phyloP scores from a whole-genome alignment of 495 filamentous ascomycete genomes.

The Stereocaulon alpinum region DNA sequence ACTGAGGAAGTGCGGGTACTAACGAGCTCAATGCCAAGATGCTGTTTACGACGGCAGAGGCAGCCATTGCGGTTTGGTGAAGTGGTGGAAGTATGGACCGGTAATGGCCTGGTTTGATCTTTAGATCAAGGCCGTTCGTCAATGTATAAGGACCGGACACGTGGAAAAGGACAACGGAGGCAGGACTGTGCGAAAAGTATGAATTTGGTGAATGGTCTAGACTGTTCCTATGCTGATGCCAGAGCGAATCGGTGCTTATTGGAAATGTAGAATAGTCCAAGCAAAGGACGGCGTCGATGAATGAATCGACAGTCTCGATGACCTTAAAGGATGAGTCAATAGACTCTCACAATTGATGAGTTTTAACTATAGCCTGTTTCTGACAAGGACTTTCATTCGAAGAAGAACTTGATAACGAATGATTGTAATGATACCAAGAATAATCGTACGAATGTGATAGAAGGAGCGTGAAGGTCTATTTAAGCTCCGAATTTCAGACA shows the following conservation, averaged over 20 bases:
- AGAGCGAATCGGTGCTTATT: not conserved
- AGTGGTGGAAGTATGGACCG: not conserved
- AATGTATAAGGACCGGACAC: too few relatives aligned
- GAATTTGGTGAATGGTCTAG: too few relatives aligned
- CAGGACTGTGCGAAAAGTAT: too few relatives aligned
- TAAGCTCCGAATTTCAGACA: not conserved
- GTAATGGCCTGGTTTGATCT: not conserved
- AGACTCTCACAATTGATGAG: not conserved
- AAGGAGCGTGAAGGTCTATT: constrained; percentile 2
- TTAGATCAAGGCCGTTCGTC: too few relatives aligned
- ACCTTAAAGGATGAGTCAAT: not conserved
- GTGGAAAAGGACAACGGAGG: too few relatives aligned
- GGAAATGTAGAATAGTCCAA: not conserved
- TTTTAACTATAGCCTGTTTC: not conserved
- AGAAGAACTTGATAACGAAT: not conserved
- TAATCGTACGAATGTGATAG: not conserved
- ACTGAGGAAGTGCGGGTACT: constrained; percentile 27
- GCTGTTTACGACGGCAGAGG: constrained; percentile 1
- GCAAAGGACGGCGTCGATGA: not conserved
- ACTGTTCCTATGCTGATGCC: not conserved
- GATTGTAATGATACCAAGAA: not conserved
- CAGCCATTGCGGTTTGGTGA: not conserved
- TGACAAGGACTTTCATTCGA: not conserved
- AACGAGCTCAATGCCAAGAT: constrained; percentile 9
- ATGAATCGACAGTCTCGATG: not conserved